Conservation (phyloP, 2,329 filamentous ascomycete species). For the Davidsoniella australis region DNA sequence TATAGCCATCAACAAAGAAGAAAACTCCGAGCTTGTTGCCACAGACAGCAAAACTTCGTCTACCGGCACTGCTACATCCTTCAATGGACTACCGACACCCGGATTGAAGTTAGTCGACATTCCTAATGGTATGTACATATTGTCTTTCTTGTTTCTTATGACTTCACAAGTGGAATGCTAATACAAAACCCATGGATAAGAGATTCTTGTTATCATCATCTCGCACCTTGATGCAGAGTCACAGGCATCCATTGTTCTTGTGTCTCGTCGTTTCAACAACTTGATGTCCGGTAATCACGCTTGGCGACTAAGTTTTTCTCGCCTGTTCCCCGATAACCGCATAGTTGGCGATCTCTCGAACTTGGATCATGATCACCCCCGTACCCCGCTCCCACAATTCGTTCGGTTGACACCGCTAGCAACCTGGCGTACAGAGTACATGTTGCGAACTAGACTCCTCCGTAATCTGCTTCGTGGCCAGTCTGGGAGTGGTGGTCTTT, state of each 20-base stretch:
- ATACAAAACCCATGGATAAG: slow-evolving; percentile 28
- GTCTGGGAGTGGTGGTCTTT: slow-evolving; percentile 29
- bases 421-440: slow-evolving; percentile 95
- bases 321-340: slow-evolving; percentile 57
- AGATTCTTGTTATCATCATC: slow-evolving; percentile 79
- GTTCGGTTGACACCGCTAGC: slow-evolving; percentile 64
- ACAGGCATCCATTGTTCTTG: slow-evolving; percentile 63
- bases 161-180: background rate
- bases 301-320: slow-evolving; percentile 83
- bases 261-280: slow-evolving; percentile 73
- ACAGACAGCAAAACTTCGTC: too few species aligned
- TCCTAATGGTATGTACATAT: too few species aligned
- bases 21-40: too few species aligned
- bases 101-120: too few species aligned
- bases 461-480: slow-evolving; percentile 70
- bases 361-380: slow-evolving; percentile 34
- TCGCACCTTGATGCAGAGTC: slow-evolving; percentile 80
- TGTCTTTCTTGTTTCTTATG: too few species aligned
- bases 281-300: slow-evolving; percentile 83
- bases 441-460: slow-evolving; percentile 68
- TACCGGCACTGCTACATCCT: too few species aligned
- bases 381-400: slow-evolving; percentile 63
- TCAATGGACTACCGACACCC: too few species aligned
- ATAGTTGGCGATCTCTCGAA: slow-evolving; percentile 24
- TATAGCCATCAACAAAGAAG: too few species aligned